Conservation (phyloP, 1,139 yeast genomes). For the Cylindricascospora bacillispora region DNA sequence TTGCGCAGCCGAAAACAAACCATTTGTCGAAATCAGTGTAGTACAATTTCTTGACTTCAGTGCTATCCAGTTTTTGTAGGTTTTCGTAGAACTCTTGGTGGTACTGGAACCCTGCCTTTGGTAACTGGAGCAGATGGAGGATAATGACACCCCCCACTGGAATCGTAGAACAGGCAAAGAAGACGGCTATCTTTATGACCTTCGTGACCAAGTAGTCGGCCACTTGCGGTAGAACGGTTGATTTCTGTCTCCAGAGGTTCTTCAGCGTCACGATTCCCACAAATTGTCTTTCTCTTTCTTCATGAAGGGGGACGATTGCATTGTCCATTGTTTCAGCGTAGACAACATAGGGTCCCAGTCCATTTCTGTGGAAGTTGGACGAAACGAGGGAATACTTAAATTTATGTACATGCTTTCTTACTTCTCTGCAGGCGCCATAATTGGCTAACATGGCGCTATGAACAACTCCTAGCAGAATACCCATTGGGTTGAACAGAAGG, state of each 20-base stretch:
- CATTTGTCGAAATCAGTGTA: slow-evolving; percentile 8
- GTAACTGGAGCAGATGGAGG: slow-evolving; percentile 5
- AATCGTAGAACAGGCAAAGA: slow-evolving; percentile 3
- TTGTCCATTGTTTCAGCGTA: background rate
- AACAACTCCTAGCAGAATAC: background rate
- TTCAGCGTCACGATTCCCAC: no score
- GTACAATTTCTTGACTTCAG: slow-evolving; percentile 4
- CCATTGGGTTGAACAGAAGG: background rate
- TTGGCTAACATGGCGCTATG: background rate
- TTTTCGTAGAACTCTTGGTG: slow-evolving; percentile 6
- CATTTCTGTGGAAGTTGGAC: background rate
- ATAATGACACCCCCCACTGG: slow-evolving; percentile 8
- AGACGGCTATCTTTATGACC: background rate
- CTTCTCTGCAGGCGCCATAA: background rate
- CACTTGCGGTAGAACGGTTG: background rate
- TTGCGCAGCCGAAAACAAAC: slow-evolving; percentile 7
- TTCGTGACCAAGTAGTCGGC: background rate
- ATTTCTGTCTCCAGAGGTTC: no score
- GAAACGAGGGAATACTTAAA: background rate
- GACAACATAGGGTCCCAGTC: background rate
- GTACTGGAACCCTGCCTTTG: slow-evolving; percentile 7
- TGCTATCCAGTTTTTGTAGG: slow-evolving; percentile 4
- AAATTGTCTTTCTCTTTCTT: background rate
- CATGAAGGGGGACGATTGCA: background rate
- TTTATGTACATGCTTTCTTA: background rate